Percentiles rank a stretch among this genome's conserved stretches.
Conservation (phyloP, 23 red algal species). For the Pyropia yezoensis region DNA sequence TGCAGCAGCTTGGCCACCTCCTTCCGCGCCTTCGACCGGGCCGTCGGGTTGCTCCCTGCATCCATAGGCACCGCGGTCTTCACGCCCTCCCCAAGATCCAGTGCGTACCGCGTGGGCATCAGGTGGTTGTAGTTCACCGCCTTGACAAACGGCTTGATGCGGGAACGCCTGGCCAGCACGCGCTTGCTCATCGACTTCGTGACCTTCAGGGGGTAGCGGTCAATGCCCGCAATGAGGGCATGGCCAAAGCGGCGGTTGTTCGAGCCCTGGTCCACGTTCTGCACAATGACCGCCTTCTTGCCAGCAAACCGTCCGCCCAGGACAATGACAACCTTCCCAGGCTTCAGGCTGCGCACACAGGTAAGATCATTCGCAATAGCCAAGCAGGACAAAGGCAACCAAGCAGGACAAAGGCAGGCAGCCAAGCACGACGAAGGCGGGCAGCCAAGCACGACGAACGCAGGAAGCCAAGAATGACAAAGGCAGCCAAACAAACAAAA, state of each 20-base stretch:
- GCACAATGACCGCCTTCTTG: conserved; percentile 92
- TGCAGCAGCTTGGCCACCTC: conserved; percentile 65
- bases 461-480: too few species aligned
- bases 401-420: background rate
- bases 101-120: conserved; percentile 89
- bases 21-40: conserved; percentile 29
- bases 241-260: conserved; percentile 77
- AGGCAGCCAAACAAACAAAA: too few species aligned
- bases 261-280: conserved; percentile 74
- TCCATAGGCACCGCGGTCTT: conserved; percentile 43
- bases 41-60: conserved; percentile 47
- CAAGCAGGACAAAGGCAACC: background rate
- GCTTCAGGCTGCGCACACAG: conserved; percentile 47
- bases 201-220: conserved; percentile 74
- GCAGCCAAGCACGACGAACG: too few species aligned
- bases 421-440: background rate
- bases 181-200: conserved; percentile 80
- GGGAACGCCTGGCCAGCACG: conserved; percentile 59
- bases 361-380: background rate
- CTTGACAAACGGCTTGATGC: conserved; percentile 78
- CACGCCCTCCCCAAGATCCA: conserved; percentile 71
- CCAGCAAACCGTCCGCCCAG: conserved; percentile 78
- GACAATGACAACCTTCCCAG: conserved; percentile 86
- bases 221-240: conserved; percentile 74
- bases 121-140: conserved; percentile 96